Conservation (phyloP, 306 rosid genomes). For the Citrullus colocynthis region DNA sequence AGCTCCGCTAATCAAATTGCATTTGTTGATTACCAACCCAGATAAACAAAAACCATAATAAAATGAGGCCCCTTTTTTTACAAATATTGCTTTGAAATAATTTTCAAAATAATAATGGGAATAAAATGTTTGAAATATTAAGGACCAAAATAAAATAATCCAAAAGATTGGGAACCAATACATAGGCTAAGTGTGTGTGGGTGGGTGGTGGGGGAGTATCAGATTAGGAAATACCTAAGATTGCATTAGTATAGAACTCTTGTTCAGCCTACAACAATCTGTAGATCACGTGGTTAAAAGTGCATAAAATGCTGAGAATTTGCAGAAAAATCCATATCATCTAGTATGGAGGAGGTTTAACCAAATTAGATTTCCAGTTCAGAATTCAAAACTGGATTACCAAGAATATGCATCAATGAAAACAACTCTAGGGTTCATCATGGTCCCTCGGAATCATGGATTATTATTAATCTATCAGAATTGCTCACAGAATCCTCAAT, state of each 20-base stretch:
- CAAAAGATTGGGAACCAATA: no score
- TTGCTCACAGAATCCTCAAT: conserved; percentile 34
- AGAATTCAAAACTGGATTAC: not conserved
- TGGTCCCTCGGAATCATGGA: conserved; percentile 41
- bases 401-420: not conserved
- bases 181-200: no score
- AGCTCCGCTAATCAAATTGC: no score
- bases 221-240: not conserved
- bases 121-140: not conserved
- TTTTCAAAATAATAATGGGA: not conserved
- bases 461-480: conserved; percentile 54
- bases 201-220: no score
- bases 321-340: not conserved
- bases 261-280: not conserved
- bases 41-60: no score
- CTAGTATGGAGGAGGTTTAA: not conserved
- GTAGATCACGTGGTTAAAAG: not conserved
- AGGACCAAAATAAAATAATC: not conserved
- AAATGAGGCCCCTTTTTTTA: no score
- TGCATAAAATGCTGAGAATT: not conserved
- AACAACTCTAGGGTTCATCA: conserved; percentile 13
- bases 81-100: not conserved
- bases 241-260: not conserved
- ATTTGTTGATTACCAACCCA: no score
- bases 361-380: not conserved